Base-by-base conservation (phyloP, 768 basidiomycete species). In the Lentinula sp. region DNA sequence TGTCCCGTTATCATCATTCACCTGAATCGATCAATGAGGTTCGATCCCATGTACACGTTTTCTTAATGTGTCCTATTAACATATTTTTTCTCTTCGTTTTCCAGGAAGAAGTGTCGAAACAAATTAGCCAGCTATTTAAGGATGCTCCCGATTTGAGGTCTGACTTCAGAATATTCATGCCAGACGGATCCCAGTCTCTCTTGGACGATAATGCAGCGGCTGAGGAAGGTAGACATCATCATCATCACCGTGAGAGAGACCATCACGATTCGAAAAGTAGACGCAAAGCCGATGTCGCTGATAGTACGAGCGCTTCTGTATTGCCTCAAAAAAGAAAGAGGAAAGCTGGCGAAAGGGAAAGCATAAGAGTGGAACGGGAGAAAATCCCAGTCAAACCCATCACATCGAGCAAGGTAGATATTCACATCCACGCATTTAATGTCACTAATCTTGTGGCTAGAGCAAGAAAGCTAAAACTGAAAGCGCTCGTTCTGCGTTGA, bases 81-180 rank as follows among this genome's bases (percentile, higher is more conserved):
- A 36, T 57, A 33, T 33, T 62, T 28, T 28, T 41, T 54, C 18
- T 32, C 18, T 45, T 37, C 18, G 39, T 64, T 12, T 20, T 65
- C 3, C 64, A 88, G 85, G 81, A 82, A 50, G 88, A 90, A 63
- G 85, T 91, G 1, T 84, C 87, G 6, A 79, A 78, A 33, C 85
- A 86, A 65, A 87, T 92, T 42, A 83, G 84, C 18, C 74, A 76
- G 50, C 73, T 92, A 10, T 91, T 93, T 75, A 86, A 86, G 62
- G 87, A 91, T 65, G 85, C 84, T 8, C 86, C 87, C 0, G 90
- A 92, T 70, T 70, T 93, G 41, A 81, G 86, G 43, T 79, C 83
- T 51, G 89, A 90, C 63, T 91, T 93, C 65, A 79, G 83, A 33
- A 79, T 88, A 58, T 92, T 92, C 71, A 82, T 92, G 77, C 87